These are phyloP conservation scores for Citrus inodora DNA, from an alignment of 345 rosid genomes.

Conservation along the genomic window DNA sequence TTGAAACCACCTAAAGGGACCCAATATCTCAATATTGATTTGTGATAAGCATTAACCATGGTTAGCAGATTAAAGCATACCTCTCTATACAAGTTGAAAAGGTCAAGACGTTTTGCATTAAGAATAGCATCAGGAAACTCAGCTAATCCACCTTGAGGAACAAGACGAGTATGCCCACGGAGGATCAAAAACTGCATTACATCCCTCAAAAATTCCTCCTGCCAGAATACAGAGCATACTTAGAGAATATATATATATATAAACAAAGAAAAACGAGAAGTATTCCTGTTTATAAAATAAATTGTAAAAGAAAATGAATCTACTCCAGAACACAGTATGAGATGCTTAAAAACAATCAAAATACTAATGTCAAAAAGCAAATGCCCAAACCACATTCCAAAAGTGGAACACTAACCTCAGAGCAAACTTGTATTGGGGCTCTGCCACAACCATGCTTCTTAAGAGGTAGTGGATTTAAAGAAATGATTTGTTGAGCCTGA, in stretches of 20 bases:
- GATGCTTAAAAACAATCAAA: not conserved
- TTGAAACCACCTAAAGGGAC: slow-evolving; percentile 80
- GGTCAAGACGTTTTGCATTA: slow-evolving; percentile 94
- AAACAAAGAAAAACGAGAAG: not conserved
- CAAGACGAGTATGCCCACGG: slow-evolving; percentile 95
- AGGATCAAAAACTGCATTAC: slow-evolving; percentile 92
- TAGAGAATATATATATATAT: no score
- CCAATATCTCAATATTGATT: slow-evolving; percentile 6
- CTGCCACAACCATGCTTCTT: slow-evolving; percentile 98
- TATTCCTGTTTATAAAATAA: not conserved
- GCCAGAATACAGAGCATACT: slow-evolving; percentile 16
- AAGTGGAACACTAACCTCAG: slow-evolving; percentile 61
- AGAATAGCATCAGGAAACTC: slow-evolving; percentile 98
- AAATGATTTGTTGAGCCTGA: slow-evolving; percentile 88
- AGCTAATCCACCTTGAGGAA: slow-evolving; percentile 89
- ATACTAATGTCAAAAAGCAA: not conserved
- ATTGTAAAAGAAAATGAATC: not conserved
- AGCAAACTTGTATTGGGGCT: slow-evolving; percentile 88
- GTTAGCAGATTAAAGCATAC: slow-evolving; percentile 32
- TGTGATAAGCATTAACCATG: slow-evolving; percentile 7
- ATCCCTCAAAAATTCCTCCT: slow-evolving; percentile 98
- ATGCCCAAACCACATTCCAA: not conserved
- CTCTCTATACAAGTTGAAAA: slow-evolving; percentile 96
- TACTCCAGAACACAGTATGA: not conserved
- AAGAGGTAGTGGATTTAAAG: slow-evolving; percentile 88